phyloP scores from a whole-genome alignment of 192 early-diverging fungal genomes.

The Coemansia sp. region DNA sequence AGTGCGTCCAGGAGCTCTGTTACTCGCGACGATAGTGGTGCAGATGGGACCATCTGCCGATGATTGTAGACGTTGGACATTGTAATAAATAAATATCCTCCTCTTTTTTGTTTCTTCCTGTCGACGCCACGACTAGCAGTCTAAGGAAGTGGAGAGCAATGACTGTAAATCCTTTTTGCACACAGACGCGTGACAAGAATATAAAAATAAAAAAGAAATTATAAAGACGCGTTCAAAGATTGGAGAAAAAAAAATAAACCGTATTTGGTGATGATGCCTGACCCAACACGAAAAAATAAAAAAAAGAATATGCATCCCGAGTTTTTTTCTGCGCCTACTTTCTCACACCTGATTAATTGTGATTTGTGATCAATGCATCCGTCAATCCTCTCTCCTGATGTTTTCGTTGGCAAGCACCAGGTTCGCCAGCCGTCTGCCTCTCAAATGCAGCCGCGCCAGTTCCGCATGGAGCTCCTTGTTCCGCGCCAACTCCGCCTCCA shows the following conservation, averaged over 20 bases:
- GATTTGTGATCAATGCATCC: not conserved
- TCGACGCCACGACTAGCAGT: not conserved
- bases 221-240: too few relatives aligned
- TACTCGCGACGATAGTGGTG: conserved; percentile 61
- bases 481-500: conserved; percentile 18
- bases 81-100: conserved; percentile 2
- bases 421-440: conserved; percentile 7
- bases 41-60: conserved; percentile 72
- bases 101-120: not conserved
- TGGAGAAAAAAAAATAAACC: too few relatives aligned
- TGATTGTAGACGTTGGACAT: conserved; percentile 81
- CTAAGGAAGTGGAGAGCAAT: not conserved
- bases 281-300: too few relatives aligned
- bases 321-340: too few relatives aligned
- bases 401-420: conserved; percentile 11
- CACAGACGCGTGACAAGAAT: not conserved
- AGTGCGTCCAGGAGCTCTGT: conserved; percentile 83
- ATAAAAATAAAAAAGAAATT: not conserved
- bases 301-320: too few relatives aligned
- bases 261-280: not conserved
- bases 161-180: not conserved
- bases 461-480: conserved; percentile 28
- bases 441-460: conserved; percentile 19
- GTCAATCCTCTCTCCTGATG: not conserved
- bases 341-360: not conserved